A percentile compares a stretch with the other conserved stretches of the same genome.
Evolutionary conservation across 1,284 basidiomycete species (phyloP).

Genomic region (Trichosporon ovoides): DNA sequence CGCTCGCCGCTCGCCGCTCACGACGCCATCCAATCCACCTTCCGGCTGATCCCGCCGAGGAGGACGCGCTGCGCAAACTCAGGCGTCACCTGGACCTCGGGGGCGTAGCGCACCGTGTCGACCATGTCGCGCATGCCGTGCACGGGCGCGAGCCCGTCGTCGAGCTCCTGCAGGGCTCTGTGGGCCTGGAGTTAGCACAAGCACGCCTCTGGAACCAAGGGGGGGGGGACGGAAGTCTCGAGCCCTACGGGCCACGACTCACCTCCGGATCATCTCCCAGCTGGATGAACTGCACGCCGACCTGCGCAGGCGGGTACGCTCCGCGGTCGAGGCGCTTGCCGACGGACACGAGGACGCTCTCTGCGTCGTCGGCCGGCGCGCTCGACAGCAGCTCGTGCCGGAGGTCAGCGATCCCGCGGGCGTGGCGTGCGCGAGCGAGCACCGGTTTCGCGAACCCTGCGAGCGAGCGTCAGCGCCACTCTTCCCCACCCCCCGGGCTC

Average conservation of each 20-base stretch:
- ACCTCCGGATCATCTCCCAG: slow-evolving; percentile 42
- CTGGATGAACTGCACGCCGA: slow-evolving; percentile 50
- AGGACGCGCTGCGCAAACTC: slow-evolving; percentile 41
- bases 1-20: too few species aligned
- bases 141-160: slow-evolving; percentile 34
- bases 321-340: slow-evolving; percentile 45
- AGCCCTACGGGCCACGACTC: too few species aligned
- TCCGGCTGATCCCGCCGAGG: slow-evolving; percentile 42
- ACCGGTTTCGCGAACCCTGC: slow-evolving; percentile 32
- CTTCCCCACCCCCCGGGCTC: not conserved
- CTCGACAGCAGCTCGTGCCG: slow-evolving; percentile 17
- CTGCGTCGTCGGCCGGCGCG: slow-evolving; percentile 40
- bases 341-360: slow-evolving; percentile 32
- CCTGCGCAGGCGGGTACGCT: slow-evolving; percentile 45
- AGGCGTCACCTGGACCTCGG: slow-evolving; percentile 29
- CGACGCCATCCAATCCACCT: slow-evolving; percentile 23
- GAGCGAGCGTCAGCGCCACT: slow-evolving; percentile 8
- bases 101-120: slow-evolving; percentile 39
- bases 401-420: slow-evolving; percentile 6
- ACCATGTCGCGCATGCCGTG: slow-evolving; percentile 43
- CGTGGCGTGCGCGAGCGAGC: slow-evolving; percentile 16
- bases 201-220: too few species aligned
- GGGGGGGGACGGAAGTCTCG: too few species aligned
- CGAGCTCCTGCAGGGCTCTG: slow-evolving; percentile 44
- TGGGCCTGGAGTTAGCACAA: slow-evolving; percentile 28